Conservation (phyloP, 371 early-diverging fungal species). For the Apophysomyces variabilis region DNA sequence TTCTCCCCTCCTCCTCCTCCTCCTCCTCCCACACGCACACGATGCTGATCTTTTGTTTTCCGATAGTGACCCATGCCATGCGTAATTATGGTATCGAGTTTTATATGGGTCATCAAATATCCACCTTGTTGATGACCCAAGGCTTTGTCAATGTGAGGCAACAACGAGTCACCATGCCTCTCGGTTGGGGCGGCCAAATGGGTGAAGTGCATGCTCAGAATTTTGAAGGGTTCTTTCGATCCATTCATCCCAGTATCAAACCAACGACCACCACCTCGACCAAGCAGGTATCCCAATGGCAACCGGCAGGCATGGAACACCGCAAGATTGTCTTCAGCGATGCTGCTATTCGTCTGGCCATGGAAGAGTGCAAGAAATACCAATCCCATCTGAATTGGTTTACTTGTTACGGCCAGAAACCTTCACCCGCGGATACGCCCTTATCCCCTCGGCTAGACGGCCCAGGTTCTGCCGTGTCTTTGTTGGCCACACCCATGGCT, state of each 20-base stretch:
- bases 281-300: conserved; percentile 7
- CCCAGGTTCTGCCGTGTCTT: neutral
- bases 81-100: conserved; percentile 24
- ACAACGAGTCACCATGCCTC: conserved; percentile 31
- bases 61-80: conserved; percentile 21
- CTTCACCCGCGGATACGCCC: conserved; percentile 12
- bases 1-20: neutral
- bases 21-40: conserved; percentile 3
- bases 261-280: neutral
- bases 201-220: conserved; percentile 33
- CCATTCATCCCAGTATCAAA: conserved; percentile 24
- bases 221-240: conserved; percentile 20
- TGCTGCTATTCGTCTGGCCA: conserved; percentile 14
- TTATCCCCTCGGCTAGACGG: neutral
- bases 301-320: conserved; percentile 9
- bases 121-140: conserved; percentile 34
- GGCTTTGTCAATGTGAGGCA: conserved; percentile 34
- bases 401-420: conserved; percentile 29
- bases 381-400: conserved; percentile 36
- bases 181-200: conserved; percentile 38
- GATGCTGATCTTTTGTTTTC: too few species aligned
- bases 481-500: neutral
- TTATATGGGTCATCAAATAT: conserved; percentile 24
- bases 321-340: conserved; percentile 4
- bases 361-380: conserved; percentile 28